Evolutionary conservation across 257 asterid species (phyloP).

Genomic region (Solanum sejunctum): DNA sequence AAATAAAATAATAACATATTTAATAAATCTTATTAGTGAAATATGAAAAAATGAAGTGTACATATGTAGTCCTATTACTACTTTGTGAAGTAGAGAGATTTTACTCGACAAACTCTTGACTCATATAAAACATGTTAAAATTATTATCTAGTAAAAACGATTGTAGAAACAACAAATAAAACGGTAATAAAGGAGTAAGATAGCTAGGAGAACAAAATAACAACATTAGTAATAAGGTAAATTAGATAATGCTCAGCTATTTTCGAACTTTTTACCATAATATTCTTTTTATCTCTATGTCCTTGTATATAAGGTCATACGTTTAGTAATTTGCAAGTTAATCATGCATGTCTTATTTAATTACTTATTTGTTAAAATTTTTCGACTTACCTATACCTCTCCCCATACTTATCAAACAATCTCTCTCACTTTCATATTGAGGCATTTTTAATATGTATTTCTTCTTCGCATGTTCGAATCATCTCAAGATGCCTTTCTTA

Average conservation of each 20-base stretch:
- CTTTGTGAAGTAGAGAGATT: no score
- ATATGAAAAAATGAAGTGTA: background rate
- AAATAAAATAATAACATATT: background rate
- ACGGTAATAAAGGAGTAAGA: background rate
- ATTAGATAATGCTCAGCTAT: background rate
- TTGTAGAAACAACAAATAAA: background rate
- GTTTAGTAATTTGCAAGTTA: background rate
- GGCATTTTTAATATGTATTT: background rate
- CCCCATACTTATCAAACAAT: background rate
- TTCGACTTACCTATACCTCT: background rate
- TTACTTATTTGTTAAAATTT: no score
- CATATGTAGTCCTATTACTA: background rate
- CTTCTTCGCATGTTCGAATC: no score
- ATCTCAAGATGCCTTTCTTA: background rate
- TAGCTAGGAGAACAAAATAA: no score
- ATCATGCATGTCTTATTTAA: no score
- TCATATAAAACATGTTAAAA: no score
- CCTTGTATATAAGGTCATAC: no score
- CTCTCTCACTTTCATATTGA: background rate
- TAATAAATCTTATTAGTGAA: background rate
- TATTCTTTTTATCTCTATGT: no score
- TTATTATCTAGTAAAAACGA: no score
- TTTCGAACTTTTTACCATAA: no score
- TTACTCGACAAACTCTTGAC: fast-evolving
- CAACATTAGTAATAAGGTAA: background rate